phyloP scores from a whole-genome alignment of 208 protist genomes.

The Trypanosoma platydactyli region DNA sequence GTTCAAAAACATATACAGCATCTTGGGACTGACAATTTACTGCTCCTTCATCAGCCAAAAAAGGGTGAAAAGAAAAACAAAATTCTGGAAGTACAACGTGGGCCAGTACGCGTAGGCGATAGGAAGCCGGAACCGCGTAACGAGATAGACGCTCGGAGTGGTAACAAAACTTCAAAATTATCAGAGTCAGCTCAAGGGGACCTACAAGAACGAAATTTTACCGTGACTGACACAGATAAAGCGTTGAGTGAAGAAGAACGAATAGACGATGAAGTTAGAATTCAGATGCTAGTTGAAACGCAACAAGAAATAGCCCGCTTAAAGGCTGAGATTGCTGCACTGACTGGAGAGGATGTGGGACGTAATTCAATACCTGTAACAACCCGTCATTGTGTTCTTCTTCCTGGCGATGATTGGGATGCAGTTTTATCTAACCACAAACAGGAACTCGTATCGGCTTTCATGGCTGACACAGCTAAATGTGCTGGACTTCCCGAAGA shows the following conservation, averaged over 20 bases:
- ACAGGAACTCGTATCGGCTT: slow-evolving; percentile 16
- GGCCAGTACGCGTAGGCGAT: too few species aligned
- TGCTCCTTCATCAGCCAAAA: too few species aligned
- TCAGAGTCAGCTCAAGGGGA: too few species aligned
- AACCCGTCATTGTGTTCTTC: slow-evolving; percentile 15
- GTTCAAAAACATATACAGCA: too few species aligned
- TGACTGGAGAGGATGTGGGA: neutral
- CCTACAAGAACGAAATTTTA: too few species aligned
- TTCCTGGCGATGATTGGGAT: slow-evolving; percentile 25
- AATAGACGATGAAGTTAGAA: too few species aligned
- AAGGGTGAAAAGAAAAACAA: neutral
- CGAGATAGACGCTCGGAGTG: too few species aligned
- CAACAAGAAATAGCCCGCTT: neutral
- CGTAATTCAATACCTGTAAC: neutral
- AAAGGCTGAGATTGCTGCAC: neutral
- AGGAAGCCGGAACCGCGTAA: too few species aligned
- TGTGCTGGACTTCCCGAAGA: slow-evolving; percentile 22
- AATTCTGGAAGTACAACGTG: neutral
- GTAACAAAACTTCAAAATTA: too few species aligned
- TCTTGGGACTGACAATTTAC: too few species aligned
- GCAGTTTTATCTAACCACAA: slow-evolving; percentile 7
- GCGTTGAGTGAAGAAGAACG: too few species aligned
- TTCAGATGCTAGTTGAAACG: neutral
- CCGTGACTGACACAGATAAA: too few species aligned
- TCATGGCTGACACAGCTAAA: slow-evolving; percentile 13